These are phyloP conservation scores for Exidia glandulosa DNA, from an alignment of 768 basidiomycete genomes.

Conservation along the genomic window DNA sequence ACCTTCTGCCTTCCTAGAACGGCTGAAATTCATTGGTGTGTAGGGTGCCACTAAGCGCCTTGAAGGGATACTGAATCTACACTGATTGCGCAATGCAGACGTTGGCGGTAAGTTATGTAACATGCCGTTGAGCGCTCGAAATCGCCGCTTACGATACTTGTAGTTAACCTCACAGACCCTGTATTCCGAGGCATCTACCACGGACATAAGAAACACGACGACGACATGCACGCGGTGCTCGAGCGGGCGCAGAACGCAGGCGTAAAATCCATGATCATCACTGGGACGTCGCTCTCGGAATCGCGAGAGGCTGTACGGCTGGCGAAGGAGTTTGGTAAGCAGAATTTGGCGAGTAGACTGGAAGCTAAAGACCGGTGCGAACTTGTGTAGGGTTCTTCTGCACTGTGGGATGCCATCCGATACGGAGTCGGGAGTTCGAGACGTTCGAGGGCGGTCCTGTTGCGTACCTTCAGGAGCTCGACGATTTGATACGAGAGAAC, in stretches of 20 bases:
- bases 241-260: slow-evolving; percentile 46
- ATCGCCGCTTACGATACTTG: neutral
- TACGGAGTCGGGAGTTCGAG: slow-evolving; percentile 60
- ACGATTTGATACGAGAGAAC: slow-evolving; percentile 39
- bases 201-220: slow-evolving; percentile 30
- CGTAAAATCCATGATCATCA: slow-evolving; percentile 62
- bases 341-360: neutral
- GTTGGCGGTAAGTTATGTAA: no score
- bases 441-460: slow-evolving; percentile 41
- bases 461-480: slow-evolving; percentile 50
- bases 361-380: slow-evolving; percentile 1
- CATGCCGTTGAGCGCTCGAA: neutral
- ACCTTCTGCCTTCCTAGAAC: no score
- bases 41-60: no score
- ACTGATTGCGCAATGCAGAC: no score
- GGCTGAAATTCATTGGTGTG: no score
- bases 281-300: slow-evolving; percentile 60
- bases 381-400: slow-evolving; percentile 49
- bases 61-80: no score
- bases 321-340: slow-evolving; percentile 45
- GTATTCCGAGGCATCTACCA: slow-evolving; percentile 30
- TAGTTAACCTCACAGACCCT: slow-evolving; percentile 47
- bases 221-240: slow-evolving; percentile 53
- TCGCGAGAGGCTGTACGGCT: slow-evolving; percentile 47
- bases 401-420: slow-evolving; percentile 75